Evolutionary conservation across 148 eudicot species (phyloP), one percentile per base, ranked within the genome.

Genomic region (Suaeda aralocaspica): DNA sequence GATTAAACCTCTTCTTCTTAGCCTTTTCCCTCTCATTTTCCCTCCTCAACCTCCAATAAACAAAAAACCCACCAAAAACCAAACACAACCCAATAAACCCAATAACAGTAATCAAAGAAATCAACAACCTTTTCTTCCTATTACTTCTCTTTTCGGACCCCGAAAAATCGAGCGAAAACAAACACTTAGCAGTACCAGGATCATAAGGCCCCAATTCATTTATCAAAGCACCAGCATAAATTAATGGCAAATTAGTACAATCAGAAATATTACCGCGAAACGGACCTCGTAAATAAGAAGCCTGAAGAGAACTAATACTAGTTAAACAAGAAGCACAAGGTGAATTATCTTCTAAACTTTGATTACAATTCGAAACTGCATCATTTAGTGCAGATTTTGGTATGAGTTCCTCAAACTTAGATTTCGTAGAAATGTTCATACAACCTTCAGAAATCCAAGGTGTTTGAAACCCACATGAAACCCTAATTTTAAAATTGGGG

Each of bases 131-230:
- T 25, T 66, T 64, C 60, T 64, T 76, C 39, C 21, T 42, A 50
- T 67, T 74, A 1, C 31, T 53, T 25, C 56, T 33, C 22, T 58
- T 55, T 1, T 65, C n/a, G 2, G 48, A 18, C 0, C 31, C 15
- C 5, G 58, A 41, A 16, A 81, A 71, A 75, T 76, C 74, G 14
- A 91, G 75, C 16, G 77, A 63, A 45, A 91, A 87, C 61, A 91
- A 60, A 29, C 97, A 91, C 9, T 75, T 52, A 0, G 81, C 78
- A 1, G 94, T 91, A 45, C 88, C 92, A 28, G 73, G 72, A 70
- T 91, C 88, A 6, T 85, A 69, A 6, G 97, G 97, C 4, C 97
- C 97, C 5, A 68, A 77, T 0, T 25, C 69, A 64, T 91, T 91
- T 2, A 74, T 78, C 29, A 85, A 59, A 4, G 81, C 94, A 0